Percentiles rank a stretch among this genome's conserved stretches.
phyloP scores from a whole-genome alignment of 257 asterid species.

The Solanum clarkiae region DNA sequence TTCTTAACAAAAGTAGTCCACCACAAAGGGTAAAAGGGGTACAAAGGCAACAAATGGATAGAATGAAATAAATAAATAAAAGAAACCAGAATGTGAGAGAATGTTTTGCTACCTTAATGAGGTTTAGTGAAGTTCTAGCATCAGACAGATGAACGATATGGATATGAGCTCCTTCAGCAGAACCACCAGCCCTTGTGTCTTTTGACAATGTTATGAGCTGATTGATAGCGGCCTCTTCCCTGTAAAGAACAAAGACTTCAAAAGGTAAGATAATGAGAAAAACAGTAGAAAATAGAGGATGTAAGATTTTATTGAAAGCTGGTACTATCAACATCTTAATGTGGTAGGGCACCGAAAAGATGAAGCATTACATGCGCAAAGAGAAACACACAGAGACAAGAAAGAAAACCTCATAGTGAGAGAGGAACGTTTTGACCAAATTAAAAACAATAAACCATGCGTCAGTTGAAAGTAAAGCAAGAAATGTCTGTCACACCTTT shows the following conservation, averaged over 20 bases:
- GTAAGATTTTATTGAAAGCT: background rate
- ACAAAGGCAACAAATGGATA: background rate
- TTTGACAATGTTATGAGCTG: slow-evolving; percentile 54
- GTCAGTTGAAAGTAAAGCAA: background rate
- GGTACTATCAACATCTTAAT: background rate
- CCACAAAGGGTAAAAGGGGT: background rate
- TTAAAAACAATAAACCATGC: background rate
- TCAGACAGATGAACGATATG: slow-evolving; percentile 91
- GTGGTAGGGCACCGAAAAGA: background rate
- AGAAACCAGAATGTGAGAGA: background rate
- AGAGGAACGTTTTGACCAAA: background rate
- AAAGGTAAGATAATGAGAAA: background rate
- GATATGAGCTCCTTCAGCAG: slow-evolving; percentile 92
- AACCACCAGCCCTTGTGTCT: slow-evolving; percentile 62
- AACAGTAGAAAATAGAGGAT: background rate
- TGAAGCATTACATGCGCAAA: background rate
- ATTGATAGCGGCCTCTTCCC: slow-evolving; percentile 90
- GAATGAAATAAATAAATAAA: background rate
- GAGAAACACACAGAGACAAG: background rate
- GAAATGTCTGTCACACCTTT: background rate
- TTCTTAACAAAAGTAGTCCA: background rate
- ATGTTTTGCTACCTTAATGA: slow-evolving; percentile 51
- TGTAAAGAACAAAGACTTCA: slow-evolving; percentile 8
- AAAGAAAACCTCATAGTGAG: background rate
- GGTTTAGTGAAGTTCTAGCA: slow-evolving; percentile 67